These are phyloP conservation scores for Aegilops sharonensis DNA, from an alignment of 176 grass and related monocot genomes.

Conservation along the genomic window DNA sequence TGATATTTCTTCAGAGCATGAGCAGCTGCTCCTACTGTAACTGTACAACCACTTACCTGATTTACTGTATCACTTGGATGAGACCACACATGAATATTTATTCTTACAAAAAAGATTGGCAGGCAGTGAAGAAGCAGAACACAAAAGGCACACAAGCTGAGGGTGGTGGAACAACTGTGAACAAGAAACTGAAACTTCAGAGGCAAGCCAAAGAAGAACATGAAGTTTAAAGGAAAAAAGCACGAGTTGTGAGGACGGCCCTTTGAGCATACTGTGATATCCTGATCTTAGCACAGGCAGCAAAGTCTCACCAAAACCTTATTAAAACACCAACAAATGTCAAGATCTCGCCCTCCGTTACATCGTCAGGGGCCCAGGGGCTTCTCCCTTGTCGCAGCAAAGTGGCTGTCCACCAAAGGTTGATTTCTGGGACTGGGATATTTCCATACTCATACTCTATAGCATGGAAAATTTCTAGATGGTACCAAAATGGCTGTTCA, in stretches of 20 bases:
- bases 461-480: background rate
- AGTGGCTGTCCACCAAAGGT: constrained; percentile 31
- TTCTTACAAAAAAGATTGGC: background rate
- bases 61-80: background rate
- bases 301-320: constrained; percentile 9
- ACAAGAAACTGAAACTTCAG: constrained; percentile 5
- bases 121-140: background rate
- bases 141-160: background rate
- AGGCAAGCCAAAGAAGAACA: constrained; percentile 12
- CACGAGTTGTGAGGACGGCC: background rate
- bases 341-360: background rate
- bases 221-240: background rate
- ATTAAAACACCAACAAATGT: background rate
- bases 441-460: background rate
- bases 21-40: background rate
- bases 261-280: background rate
- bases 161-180: background rate
- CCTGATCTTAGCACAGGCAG: background rate
- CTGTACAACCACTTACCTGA: background rate
- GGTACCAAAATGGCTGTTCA: background rate
- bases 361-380: background rate
- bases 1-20: background rate
- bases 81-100: background rate
- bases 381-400: background rate
- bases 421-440: constrained; percentile 24